Base-by-base conservation (phyloP, 805 yeast genomes). In the Lipomyces sp. region DNA sequence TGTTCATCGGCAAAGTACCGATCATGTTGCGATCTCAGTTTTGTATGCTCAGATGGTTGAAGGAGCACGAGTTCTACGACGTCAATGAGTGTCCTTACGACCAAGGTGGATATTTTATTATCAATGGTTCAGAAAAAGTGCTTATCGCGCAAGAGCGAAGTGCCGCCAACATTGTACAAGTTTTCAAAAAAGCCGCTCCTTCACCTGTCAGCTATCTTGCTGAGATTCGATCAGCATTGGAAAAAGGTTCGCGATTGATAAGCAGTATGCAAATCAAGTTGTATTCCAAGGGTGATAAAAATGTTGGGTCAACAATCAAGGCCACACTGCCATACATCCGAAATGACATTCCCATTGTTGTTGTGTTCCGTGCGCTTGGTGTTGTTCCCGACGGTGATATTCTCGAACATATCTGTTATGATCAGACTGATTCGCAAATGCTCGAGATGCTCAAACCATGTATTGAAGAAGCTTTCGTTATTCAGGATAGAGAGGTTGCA, bases 301-400 rank as follows among this genome's bases (percentile, higher is more conserved):
- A 85, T 55, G 86, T 92, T 56, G 90, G 90, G 39, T 85, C 96
- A 80, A 92, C 97, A 11, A 92, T 95, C 75, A 92, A 90, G 77
- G 98, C 98, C 1, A 93, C 98, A 0, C 82, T 95, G 72, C 99
- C 99, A 0, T 95, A 95, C 76, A 94, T 95, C 73, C 92, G 93
- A 77, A 95, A 93, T 73, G 99, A 95, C 78, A 90, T 95, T 66
- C 99, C 99, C 57, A 93, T 95, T 74, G 97, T 95, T 34, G 89
- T 95, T 77, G 97, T 95, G 30, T 95, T 95, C 80, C 86, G 99
- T 82, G 99, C 99, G 10, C 83, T 95, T 67, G 99, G 99, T 73
- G 95, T 95, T 59, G 97, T 95, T 30, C 98, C 98, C 53, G 99
- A 95, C 82, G 99, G 99, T 78, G 99, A 95, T 81, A 95, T 95